Evolutionary conservation across 116 monocot species (phyloP), one percentile per base, ranked within the genome.

Genomic region (Trichopus zeylanicus): DNA sequence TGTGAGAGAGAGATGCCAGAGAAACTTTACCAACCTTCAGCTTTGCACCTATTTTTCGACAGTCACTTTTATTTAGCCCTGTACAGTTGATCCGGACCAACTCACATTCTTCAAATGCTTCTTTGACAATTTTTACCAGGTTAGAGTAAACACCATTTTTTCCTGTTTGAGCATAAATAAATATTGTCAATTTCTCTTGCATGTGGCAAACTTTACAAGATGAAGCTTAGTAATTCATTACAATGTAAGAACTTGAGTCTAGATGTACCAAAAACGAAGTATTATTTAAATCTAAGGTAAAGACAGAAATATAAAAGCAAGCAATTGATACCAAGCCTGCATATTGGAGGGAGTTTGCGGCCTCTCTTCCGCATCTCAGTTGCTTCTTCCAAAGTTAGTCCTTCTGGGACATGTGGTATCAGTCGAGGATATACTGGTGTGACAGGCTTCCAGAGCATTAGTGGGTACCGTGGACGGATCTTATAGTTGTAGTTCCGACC

Each of bases 91-190:
- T 67, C 20, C 92, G 74, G 31, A 81, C 85, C 76, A 99, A 67
- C 64, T 92, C 92, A 76, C 92, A 99, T 15, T 64, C 79, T 67
- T 92, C 88, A 81, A 99, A 91, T 34, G 91, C 98, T 71, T 98
- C 87, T 73, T 62, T 73, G n/a, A 98, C 88, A 55, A 80, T 35
- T 58, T 69, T 64, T 33, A 78, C 82, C 51, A 91, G 88, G 51
- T 80, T 77, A 53, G 20, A 46, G 57, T 98, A 98, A 3, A 98
- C 65, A 56, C 97, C 97, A 71, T 98, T 91, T 75, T 98, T 98
- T 60, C 77, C 83, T 83, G 58, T 62, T 66, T 20, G 19, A 31
- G 7, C 6, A 65, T 15, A n/a, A 19, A 23, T 4, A 23, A 4
- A 21, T 15, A 39, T 46, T 42, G 46, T 60, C 9, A 60, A 11